Conservation (phyloP, 257 asterid species). For the Solanum paucissectum region DNA sequence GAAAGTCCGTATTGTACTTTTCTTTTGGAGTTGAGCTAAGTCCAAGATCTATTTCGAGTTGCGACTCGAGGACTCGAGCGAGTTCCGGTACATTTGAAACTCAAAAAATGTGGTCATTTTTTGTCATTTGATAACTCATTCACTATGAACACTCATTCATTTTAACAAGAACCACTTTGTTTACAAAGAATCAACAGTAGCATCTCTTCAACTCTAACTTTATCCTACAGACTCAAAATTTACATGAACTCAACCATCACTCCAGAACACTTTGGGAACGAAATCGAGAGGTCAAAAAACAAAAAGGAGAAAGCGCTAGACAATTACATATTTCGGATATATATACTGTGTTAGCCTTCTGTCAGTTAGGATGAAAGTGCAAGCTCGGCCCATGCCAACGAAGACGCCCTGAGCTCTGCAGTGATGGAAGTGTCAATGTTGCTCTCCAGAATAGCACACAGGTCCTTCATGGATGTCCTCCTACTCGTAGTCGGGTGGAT, state of each 20-base stretch:
- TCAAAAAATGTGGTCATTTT: background rate
- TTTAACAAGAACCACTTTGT: background rate
- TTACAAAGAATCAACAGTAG: constrained; percentile 27
- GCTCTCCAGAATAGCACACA: constrained; percentile 55
- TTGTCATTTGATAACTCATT: background rate
- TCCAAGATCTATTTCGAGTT: background rate
- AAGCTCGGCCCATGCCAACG: constrained; percentile 94
- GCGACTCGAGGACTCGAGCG: background rate
- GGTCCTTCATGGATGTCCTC: constrained; percentile 52
- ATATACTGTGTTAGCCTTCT: constrained; percentile 1
- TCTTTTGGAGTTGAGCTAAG: background rate
- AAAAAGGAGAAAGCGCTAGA: background rate
- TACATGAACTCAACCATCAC: constrained; percentile 19
- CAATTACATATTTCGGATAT: background rate
- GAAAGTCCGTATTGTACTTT: too few relatives aligned
- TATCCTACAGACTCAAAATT: constrained; percentile 14
- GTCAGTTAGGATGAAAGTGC: constrained; percentile 55
- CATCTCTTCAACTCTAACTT: constrained; percentile 8
- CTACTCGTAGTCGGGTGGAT: constrained; percentile 34
- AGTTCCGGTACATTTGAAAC: background rate
- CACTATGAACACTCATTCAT: constrained; percentile 7
- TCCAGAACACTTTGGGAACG: background rate
- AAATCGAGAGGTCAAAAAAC: background rate
- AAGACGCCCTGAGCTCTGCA: constrained; percentile 63
- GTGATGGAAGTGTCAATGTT: constrained; percentile 67